A percentile compares a stretch with the other conserved stretches of the same genome.
Evolutionary conservation across 306 rosid genomes (phyloP).

Genomic region (Dryas drummondii): DNA sequence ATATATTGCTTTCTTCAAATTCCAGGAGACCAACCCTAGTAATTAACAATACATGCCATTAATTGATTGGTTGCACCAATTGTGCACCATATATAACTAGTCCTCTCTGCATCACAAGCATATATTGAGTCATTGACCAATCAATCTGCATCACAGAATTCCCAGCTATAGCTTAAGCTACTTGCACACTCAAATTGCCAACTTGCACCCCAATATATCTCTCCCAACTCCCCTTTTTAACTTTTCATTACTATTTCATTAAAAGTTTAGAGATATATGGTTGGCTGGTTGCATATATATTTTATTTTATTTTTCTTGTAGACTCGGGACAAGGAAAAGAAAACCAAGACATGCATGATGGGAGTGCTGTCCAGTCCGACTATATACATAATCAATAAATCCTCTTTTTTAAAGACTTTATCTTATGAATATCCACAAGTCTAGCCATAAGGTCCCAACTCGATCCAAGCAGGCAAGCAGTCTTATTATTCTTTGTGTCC

Average conservation of each 20-base stretch:
- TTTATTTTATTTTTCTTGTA: neutral
- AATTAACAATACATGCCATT: neutral
- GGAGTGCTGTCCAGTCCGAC: neutral
- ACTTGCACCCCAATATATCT: neutral
- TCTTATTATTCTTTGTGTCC: neutral
- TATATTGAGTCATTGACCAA: no score
- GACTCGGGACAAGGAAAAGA: neutral
- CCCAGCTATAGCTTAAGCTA: neutral
- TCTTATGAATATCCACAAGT: neutral
- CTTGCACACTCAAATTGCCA: neutral
- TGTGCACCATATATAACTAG: neutral
- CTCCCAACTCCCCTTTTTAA: neutral
- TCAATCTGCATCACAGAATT: neutral
- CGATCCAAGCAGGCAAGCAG: neutral
- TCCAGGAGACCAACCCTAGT: neutral
- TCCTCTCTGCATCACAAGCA: neutral
- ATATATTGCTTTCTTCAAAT: neutral
- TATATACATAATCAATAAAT: neutral
- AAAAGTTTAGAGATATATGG: neutral
- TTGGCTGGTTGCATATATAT: no score
- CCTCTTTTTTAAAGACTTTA: neutral
- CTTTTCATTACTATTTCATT: neutral
- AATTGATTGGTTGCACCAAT: no score
- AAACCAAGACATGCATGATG: neutral
- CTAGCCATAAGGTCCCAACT: neutral